phyloP scores from a whole-genome alignment of 2,329 filamentous ascomycete species.

The Purpureocillium takamizusanense region DNA sequence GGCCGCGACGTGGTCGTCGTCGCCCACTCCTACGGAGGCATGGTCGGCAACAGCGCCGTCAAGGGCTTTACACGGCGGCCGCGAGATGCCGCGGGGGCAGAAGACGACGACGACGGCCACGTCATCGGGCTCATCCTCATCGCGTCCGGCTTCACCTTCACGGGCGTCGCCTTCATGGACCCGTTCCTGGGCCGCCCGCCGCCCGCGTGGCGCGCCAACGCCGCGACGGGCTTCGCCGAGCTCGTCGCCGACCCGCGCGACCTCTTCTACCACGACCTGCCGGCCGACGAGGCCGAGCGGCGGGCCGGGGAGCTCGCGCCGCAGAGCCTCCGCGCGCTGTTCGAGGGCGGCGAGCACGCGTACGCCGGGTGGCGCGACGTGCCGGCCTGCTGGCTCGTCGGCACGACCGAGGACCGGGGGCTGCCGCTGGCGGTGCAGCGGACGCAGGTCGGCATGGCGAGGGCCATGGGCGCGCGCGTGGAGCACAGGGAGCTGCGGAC shows the following conservation, averaged over 20 bases:
- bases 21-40: slow-evolving; percentile 39
- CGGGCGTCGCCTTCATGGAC: slow-evolving; percentile 30
- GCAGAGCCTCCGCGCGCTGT: slow-evolving; percentile 34
- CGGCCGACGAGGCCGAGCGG: slow-evolving; percentile 28
- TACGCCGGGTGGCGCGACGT: slow-evolving; percentile 40
- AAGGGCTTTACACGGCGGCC: slow-evolving; percentile 25
- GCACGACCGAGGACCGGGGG: slow-evolving; percentile 29
- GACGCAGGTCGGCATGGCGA: slow-evolving; percentile 26
- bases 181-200: slow-evolving; percentile 30
- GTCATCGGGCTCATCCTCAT: slow-evolving; percentile 36
- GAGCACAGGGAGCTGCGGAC: slow-evolving; percentile 29
- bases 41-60: slow-evolving; percentile 35
- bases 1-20: slow-evolving; percentile 36
- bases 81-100: background rate
- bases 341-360: slow-evolving; percentile 30
- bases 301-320: slow-evolving; percentile 30
- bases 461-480: slow-evolving; percentile 24
- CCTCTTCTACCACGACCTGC: slow-evolving; percentile 42
- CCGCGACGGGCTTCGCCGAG: slow-evolving; percentile 29
- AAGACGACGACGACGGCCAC: slow-evolving; percentile 14
- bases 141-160: slow-evolving; percentile 31
- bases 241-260: slow-evolving; percentile 26
- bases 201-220: slow-evolving; percentile 29
- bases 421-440: slow-evolving; percentile 30
- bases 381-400: slow-evolving; percentile 35